Base-by-base conservation (phyloP, 106 monocot genomes). In the Apostasia ramifera region DNA sequence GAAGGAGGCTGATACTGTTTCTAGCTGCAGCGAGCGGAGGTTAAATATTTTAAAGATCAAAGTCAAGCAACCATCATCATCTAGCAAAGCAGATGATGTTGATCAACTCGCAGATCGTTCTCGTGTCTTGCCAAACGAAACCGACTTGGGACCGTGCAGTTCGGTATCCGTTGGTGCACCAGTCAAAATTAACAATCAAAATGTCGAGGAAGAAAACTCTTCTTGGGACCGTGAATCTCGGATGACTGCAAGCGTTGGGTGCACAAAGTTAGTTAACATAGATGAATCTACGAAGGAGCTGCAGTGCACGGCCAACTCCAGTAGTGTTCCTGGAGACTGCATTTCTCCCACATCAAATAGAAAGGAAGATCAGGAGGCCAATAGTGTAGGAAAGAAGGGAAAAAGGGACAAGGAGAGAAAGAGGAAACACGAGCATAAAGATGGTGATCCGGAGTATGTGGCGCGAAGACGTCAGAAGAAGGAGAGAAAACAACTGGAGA, bases 101-200 rank as follows among this genome's bases (percentile, higher is more conserved):
- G 81, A 74, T 59, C 64, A 81, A 51, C 11, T 65, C 10, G 71
- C 71, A 44, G 78, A 80, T n/a, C 68, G 58, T 47, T 80, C 75
- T 71, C 76, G 75, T 12, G 84, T 66, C 38, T 62, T 55, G 53
- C 84, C 42, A 59, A 84, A 85, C 72, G 86, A 87, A 55, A 56
- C 66, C 49, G 90, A 93, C 43, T n/a, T 81, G 37, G 89, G 90
- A 5, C 90, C 83, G 11, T 72, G 79, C 71, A 98, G 87, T 67
- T 93, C 98, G 15, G 81, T 93, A 37, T 98, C 98, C 52, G 98
- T 98, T 44, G 98, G 93, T 83, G 98, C 98, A 7, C 98, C 98
- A 3, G 45, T 65, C 47, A 77, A 71, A 54, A 48, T 68, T 8
- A 77, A 63, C 42, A 81, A 77, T 61, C 79, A 85, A 65, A 78